Conservation (phyloP, 2,329 filamentous ascomycete species). For the Diaporthe ilicicola region DNA sequence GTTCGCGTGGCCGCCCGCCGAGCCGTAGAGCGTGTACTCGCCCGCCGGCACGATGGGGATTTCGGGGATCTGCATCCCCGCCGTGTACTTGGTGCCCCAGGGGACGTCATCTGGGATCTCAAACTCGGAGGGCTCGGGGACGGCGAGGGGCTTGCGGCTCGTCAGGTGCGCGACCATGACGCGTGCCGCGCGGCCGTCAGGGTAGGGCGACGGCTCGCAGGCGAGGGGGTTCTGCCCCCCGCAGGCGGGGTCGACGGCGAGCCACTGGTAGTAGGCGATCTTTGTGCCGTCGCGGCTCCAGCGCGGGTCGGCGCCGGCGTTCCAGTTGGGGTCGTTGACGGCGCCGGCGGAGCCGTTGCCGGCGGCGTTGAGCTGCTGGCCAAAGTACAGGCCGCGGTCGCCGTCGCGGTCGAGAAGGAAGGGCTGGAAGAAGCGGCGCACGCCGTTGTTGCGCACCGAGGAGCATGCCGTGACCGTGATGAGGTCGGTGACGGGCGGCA, state of each 20-base stretch:
- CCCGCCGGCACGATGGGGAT: neutral
- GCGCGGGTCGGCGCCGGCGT: constrained; percentile 54
- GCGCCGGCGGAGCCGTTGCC: constrained; percentile 45
- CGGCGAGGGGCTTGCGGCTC: constrained; percentile 40
- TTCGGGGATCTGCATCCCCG: neutral
- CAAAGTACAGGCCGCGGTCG: constrained; percentile 54
- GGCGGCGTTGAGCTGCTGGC: constrained; percentile 51
- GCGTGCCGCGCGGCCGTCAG: constrained; percentile 48
- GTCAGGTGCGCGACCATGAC: constrained; percentile 52
- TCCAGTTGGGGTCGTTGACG: constrained; percentile 57
- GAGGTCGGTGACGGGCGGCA: constrained; percentile 53
- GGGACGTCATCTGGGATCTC: constrained; percentile 42
- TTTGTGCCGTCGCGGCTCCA: constrained; percentile 51
- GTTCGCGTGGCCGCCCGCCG: constrained; percentile 1
- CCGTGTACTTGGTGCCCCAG: constrained; percentile 39
- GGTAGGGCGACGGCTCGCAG: constrained; percentile 50
- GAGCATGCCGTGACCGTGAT: constrained; percentile 44
- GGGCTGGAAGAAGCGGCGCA: constrained; percentile 55
- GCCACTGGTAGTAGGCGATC: constrained; percentile 52
- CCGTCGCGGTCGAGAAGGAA: constrained; percentile 53
- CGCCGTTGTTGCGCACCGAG: constrained; percentile 55
- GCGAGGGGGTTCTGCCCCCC: constrained; percentile 52
- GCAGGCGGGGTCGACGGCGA: constrained; percentile 50
- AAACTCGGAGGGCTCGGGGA: constrained; percentile 35
- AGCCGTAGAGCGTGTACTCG: constrained; percentile 8